Percentiles rank a stretch among this genome's conserved stretches.
phyloP scores from a whole-genome alignment of 2,329 filamentous ascomycete genomes.

The Graphilbum fragrans region DNA sequence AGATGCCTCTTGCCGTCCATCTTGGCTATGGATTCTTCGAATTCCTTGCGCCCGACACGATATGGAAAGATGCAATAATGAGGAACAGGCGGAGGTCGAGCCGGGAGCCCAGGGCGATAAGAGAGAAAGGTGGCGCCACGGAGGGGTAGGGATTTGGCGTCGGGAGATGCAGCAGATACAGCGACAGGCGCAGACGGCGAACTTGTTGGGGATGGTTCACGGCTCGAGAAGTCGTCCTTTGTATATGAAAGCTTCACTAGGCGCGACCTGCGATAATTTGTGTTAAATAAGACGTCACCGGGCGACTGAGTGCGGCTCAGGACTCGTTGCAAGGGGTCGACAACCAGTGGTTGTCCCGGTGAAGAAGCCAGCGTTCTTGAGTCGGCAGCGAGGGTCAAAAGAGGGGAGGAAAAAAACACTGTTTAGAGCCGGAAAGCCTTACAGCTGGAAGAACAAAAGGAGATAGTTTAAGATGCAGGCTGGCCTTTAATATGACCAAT shows the following conservation, averaged over 20 bases:
- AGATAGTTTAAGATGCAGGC: background rate
- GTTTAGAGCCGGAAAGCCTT: background rate
- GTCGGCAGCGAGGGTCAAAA: background rate
- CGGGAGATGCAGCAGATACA: background rate
- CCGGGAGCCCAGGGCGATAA: conserved; percentile 4
- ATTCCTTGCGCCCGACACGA: conserved; percentile 4
- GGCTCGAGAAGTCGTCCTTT: background rate
- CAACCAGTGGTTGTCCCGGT: conserved; percentile 8
- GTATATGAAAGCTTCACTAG: conserved; percentile 2
- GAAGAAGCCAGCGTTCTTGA: conserved; percentile 11
- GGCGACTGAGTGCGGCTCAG: conserved; percentile 19
- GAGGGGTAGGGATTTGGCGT: background rate
- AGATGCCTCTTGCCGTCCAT: conserved; percentile 94
- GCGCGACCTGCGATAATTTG: conserved; percentile 15
- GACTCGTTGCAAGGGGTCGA: conserved; percentile 4
- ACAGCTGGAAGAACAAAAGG: background rate
- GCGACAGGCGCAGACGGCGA: background rate
- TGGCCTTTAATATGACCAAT: too few species aligned
- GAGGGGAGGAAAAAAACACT: background rate
- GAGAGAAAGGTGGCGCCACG: background rate
- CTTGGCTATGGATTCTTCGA: conserved; percentile 10
- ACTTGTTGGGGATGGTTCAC: background rate
- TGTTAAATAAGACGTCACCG: conserved; percentile 27
- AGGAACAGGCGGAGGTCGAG: conserved; percentile 18
- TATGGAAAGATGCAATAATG: conserved; percentile 15